Evolutionary conservation across 1,139 yeast species (phyloP).

Genomic region (Blastobotrys persicus): DNA sequence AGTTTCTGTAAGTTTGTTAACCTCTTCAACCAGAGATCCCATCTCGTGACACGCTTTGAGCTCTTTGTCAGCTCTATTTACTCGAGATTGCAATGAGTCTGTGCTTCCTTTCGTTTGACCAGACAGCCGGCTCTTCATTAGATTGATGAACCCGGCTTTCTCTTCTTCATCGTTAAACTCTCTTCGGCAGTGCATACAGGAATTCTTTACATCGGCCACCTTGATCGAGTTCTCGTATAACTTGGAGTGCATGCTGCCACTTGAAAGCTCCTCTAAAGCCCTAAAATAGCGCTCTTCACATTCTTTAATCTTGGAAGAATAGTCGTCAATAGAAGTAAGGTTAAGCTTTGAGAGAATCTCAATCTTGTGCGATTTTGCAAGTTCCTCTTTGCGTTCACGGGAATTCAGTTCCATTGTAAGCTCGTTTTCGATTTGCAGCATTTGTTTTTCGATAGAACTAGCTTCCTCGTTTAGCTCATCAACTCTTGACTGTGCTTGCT

Average conservation of each 20-base stretch:
- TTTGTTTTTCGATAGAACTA: not conserved
- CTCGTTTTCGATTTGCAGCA: conserved; percentile 4
- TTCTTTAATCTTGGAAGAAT: conserved; percentile 5
- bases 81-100: conserved; percentile 14
- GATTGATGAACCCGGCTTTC: conserved; percentile 37
- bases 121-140: conserved; percentile 29
- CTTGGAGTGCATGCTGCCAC: not conserved
- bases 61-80: conserved; percentile 22
- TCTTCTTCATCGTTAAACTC: conserved; percentile 30
- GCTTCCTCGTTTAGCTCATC: not conserved
- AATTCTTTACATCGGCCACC: conserved; percentile 2
- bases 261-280: not conserved
- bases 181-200: conserved; percentile 13
- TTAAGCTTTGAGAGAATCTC: conserved; percentile 40
- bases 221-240: conserved; percentile 10
- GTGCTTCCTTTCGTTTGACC: conserved; percentile 24
- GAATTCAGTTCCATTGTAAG: not conserved
- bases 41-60: conserved; percentile 22
- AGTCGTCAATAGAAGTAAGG: conserved; percentile 7
- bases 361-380: not conserved
- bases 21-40: conserved; percentile 18
- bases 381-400: not conserved
- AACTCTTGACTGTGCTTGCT: conserved; percentile 10
- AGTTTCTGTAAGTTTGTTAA: conserved; percentile 14
- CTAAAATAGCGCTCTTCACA: not conserved